phyloP scores from a whole-genome alignment of 1,284 basidiomycete species.

The Marasmius sp. region DNA sequence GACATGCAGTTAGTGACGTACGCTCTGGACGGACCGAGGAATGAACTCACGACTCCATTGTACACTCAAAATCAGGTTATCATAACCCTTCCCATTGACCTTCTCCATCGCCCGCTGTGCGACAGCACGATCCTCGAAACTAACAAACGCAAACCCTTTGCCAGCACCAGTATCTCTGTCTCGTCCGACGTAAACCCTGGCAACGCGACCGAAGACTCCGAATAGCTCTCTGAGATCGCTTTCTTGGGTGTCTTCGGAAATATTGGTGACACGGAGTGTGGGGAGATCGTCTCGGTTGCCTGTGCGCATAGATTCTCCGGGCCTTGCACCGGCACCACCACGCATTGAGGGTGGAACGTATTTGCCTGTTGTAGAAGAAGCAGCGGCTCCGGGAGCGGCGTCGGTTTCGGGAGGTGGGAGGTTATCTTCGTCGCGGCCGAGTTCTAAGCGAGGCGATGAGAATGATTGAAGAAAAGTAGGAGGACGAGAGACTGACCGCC shows the following conservation, averaged over 20 bases:
- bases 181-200: constrained; percentile 90
- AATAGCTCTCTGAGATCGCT: constrained; percentile 94
- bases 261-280: constrained; percentile 96
- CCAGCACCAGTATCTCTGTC: constrained; percentile 94
- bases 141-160: constrained; percentile 96
- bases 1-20: not conserved
- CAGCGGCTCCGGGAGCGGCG: constrained; percentile 27
- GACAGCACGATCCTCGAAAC: constrained; percentile 81
- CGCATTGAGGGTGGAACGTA: constrained; percentile 95
- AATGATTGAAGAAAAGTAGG: constrained; percentile 11
- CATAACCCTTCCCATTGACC: constrained; percentile 90
- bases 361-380: constrained; percentile 58
- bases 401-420: constrained; percentile 43
- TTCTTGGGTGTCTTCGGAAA: constrained; percentile 94
- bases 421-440: constrained; percentile 54
- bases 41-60: constrained; percentile 80
- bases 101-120: constrained; percentile 93
- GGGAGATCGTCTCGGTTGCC: constrained; percentile 86
- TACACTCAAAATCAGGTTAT: constrained; percentile 85
- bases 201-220: constrained; percentile 79
- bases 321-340: constrained; percentile 59
- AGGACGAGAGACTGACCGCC: constrained; percentile 11
- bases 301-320: constrained; percentile 82
- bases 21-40: not conserved
- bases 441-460: constrained; percentile 38